Percentiles rank a stretch among this genome's conserved stretches.
phyloP scores from a whole-genome alignment of 805 yeast genomes.

The Candida stauntonica region DNA sequence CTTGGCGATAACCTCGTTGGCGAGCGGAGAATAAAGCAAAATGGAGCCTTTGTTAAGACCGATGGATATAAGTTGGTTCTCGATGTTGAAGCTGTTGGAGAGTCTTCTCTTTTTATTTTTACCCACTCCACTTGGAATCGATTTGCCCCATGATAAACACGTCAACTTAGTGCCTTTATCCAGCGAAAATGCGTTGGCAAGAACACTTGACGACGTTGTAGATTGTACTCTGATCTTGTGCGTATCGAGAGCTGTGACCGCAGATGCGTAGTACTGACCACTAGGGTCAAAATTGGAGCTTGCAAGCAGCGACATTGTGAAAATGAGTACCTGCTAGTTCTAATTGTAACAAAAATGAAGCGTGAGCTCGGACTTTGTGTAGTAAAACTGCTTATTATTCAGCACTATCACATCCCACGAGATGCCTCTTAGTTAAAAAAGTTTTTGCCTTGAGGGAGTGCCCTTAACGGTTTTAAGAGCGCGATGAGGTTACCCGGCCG shows the following conservation, averaged over 20 bases:
- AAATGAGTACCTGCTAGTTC: background rate
- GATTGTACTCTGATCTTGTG: constrained; percentile 67
- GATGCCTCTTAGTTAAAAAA: constrained; percentile 4
- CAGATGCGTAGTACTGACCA: constrained; percentile 61
- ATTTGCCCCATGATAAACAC: constrained; percentile 49
- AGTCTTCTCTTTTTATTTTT: constrained; percentile 25
- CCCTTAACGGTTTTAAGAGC: constrained; percentile 1
- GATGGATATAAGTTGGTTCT: constrained; percentile 48
- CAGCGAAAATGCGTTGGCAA: constrained; percentile 47
- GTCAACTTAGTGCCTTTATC: constrained; percentile 48
- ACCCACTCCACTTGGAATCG: constrained; percentile 6
- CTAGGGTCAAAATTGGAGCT: constrained; percentile 49
- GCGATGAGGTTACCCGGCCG: constrained; percentile 14
- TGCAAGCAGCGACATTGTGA: constrained; percentile 14
- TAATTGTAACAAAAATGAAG: too few species aligned
- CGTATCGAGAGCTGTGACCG: constrained; percentile 61
- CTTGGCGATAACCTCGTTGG: constrained; percentile 51
- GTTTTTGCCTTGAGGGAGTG: constrained; percentile 6
- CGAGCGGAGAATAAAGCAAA: constrained; percentile 62
- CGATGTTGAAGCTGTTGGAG: constrained; percentile 25
- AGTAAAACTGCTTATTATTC: too few species aligned
- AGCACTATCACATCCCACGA: too few species aligned
- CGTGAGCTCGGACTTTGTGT: too few species aligned
- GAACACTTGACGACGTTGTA: constrained; percentile 34
- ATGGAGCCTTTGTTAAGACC: constrained; percentile 64